phyloP scores from a whole-genome alignment of 106 monocot species.

The Allium sativum region DNA sequence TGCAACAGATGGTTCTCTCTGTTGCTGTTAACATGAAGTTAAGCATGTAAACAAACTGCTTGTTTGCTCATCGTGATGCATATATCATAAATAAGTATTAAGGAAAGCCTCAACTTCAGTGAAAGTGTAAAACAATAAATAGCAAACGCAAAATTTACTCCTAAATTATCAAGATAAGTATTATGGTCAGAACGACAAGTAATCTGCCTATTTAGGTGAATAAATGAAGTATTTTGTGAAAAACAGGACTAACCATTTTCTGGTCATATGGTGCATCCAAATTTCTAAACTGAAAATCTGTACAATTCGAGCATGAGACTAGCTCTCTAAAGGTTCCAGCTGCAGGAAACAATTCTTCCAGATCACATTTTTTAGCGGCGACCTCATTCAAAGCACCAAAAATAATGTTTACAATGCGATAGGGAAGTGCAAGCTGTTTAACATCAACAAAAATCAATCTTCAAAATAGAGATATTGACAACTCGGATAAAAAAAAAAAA shows the following conservation, averaged over 20 bases:
- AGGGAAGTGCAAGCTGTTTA: slow-evolving; percentile 71
- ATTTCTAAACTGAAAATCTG: slow-evolving; percentile 76
- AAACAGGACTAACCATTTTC: slow-evolving; percentile 87
- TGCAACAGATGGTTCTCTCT: slow-evolving; percentile 83
- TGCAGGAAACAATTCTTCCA: slow-evolving; percentile 94
- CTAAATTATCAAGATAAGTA: background rate
- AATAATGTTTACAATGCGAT: slow-evolving; percentile 80
- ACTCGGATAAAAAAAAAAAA: too few species aligned
- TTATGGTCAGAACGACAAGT: background rate
- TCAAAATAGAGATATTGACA: too few species aligned
- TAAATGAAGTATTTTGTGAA: background rate
- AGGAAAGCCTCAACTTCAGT: background rate
- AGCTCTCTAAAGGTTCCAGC: slow-evolving; percentile 81
- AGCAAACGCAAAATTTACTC: background rate
- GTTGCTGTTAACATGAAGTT: slow-evolving; percentile 95
- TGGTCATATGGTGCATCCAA: slow-evolving; percentile 86
- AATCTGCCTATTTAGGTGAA: background rate
- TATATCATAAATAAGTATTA: background rate
- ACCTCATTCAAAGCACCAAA: slow-evolving; percentile 97
- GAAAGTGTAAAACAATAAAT: too few species aligned
- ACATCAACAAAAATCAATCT: too few species aligned
- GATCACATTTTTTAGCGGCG: slow-evolving; percentile 90
- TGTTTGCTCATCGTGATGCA: slow-evolving; percentile 88
- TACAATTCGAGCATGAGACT: slow-evolving; percentile 95
- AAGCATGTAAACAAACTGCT: slow-evolving; percentile 87